Base-by-base conservation (phyloP, 768 basidiomycete species). In the Amanita jacksonii region DNA sequence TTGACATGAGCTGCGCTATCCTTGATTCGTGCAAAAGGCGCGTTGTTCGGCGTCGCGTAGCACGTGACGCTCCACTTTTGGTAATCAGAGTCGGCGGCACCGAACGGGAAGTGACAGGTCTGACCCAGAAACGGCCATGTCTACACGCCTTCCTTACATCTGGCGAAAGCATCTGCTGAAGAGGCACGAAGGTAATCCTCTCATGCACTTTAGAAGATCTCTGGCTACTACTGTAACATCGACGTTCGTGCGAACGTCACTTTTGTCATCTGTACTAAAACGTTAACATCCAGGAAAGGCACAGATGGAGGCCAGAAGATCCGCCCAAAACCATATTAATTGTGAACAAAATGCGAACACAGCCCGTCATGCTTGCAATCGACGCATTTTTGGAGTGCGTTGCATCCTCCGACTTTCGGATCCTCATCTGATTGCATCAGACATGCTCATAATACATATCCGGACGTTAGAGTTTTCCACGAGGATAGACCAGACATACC, bases 321-420 rank as follows among this genome's bases (percentile, higher is more conserved):
- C 68, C 74, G 19, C 80, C 76, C 33, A 76, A 76, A 55, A 68
- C 75, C 34, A 78, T 86, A 32, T 72, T 88, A 41, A 74, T 88
- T 49, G 83, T 88, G 10, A 88, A 88, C 65, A 88, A 88, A 60
- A 66, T 84, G 24, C 75, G 85, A 35, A 88, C 85, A 30, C 76
- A 78, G 45, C 80, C 81, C 7, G 85, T 88, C 46, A 74, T 85
- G 41, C 72, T 77, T 20, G 84, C 85, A 2, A 86, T 87, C 47
- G 74, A 83, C 49, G 76, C 81, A 5, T 73, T 88, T 51, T 74
- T 87, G 41, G 68, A 71, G 85, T 85, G 46, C 43, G 20, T 16
- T 7, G 10, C 13, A 24, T 22, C 13, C 3, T 28, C 78, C 65
- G 13, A 43, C 56, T 37, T 30, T 33, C 41, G 19, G 32, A 23